Base-by-base conservation (phyloP, 192 early-diverging fungal genomes). In the Coemansia reversa region DNA sequence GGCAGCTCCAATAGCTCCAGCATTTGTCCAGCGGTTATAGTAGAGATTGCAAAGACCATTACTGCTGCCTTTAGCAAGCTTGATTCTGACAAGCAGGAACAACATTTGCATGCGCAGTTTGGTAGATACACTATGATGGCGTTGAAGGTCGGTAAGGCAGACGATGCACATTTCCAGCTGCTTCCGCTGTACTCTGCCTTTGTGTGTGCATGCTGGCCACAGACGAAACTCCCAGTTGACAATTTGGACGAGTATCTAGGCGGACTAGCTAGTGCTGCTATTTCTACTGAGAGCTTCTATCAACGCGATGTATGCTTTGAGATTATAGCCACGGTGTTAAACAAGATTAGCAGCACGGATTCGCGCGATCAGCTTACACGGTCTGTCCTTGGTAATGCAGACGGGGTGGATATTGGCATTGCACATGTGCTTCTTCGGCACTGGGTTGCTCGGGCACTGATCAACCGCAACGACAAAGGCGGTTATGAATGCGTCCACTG, bases 281-380 rank as follows among this genome's bases (percentile, higher is more conserved):
- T 87, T 55, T 60, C 61, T 47, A 76, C 83, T 2, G 20, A 24
- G 5, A 82, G 83, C 61, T 11, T 51, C 1, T 55, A 70, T 0
- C 81, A 86, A 35, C 82, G 82, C 7, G 76, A 81, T 32, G 74
- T 86, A 7, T 63, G 86, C 18, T 82, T 85, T 45, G 83, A 87
- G 63, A 69, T 84, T 8, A 75, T 86, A 5, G 85, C 87, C 5
- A 83, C 89, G 3, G 77, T 88, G 9, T 25, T 89, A 42, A 92
- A 91, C 81, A 94, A 94, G 72, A 81, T 71, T 27, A 66, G 65
- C 51, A 63, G 76, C 52, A 66, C 70, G 58, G 63, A 79, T 56
- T 60, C 49, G 42, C 66, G 85, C 25, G 35, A 56, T 39, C 39
- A 59, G n/a, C 58, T 84, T 29, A 35, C 60, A 30, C 54, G 75